Conservation (phyloP, 2,329 filamentous ascomycete genomes). For the Dryadomyces quercus-mongolicae region DNA sequence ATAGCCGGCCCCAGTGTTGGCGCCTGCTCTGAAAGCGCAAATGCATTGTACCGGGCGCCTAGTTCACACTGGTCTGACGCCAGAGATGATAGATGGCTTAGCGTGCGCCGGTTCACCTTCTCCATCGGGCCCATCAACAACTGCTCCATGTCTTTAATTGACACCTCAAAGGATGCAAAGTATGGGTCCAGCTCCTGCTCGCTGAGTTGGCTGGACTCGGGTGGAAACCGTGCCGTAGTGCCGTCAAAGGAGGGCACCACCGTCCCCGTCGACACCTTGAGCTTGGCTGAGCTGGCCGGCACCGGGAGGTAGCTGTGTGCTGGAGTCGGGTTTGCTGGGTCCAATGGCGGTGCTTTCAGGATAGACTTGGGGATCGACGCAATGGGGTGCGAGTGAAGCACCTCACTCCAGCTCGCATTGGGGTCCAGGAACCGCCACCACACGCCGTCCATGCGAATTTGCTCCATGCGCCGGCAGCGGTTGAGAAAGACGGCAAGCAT, state of each 20-base stretch:
- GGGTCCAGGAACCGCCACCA: conserved; percentile 98
- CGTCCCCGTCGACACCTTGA: conserved; percentile 45
- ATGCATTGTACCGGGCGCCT: conserved; percentile 92
- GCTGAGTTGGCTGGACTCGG: conserved; percentile 59
- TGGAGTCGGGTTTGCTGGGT: conserved; percentile 81
- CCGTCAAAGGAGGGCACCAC: conserved; percentile 2
- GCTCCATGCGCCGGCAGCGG: conserved; percentile 82
- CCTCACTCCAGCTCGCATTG: conserved; percentile 96
- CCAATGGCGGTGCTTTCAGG: conserved; percentile 86
- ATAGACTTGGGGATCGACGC: conserved; percentile 88
- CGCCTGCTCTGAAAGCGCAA: conserved; percentile 86
- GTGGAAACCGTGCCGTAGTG: conserved; percentile 56
- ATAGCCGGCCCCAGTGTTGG: conserved; percentile 83
- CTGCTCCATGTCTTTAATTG: conserved; percentile 81
- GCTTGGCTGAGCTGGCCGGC: conserved; percentile 72
- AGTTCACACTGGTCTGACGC: conserved; percentile 85
- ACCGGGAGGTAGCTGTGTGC: conserved; percentile 83
- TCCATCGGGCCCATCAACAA: conserved; percentile 89
- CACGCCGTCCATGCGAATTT: conserved; percentile 82
- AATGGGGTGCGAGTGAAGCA: conserved; percentile 84
- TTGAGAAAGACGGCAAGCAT: conserved; percentile 96
- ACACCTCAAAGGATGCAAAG: conserved; percentile 85
- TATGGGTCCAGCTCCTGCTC: conserved; percentile 93
- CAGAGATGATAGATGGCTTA: conserved; percentile 73
- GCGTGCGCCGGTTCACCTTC: conserved; percentile 82